Conservation (phyloP, 1,284 basidiomycete species). For the Boletus semigastroideus region DNA sequence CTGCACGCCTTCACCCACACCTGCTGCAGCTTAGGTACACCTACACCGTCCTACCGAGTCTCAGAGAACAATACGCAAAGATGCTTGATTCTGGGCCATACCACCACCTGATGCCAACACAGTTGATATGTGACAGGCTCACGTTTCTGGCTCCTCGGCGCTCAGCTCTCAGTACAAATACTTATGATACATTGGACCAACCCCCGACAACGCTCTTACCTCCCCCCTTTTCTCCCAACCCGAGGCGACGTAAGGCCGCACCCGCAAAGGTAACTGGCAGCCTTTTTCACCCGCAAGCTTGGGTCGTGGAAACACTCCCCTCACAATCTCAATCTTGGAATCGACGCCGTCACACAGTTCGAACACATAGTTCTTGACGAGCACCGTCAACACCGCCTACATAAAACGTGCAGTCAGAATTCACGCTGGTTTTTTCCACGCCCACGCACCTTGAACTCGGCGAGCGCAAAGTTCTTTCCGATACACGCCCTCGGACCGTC, state of each 20-base stretch:
- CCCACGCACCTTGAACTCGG: slow-evolving; percentile 46
- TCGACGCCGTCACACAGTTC: slow-evolving; percentile 18
- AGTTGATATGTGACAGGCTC: too few relatives aligned
- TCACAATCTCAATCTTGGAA: slow-evolving; percentile 19
- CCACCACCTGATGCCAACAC: too few relatives aligned
- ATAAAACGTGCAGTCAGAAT: neutral
- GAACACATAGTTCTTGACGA: slow-evolving; percentile 25
- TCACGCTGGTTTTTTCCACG: too few relatives aligned
- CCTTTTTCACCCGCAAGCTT: slow-evolving; percentile 25
- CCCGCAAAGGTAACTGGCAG: slow-evolving; percentile 19
- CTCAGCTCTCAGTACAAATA: too few relatives aligned
- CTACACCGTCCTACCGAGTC: too few relatives aligned
- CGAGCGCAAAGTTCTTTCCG: slow-evolving; percentile 41
- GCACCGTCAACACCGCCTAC: slow-evolving; percentile 19
- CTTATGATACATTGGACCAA: too few relatives aligned
- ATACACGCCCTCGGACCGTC: slow-evolving; percentile 44
- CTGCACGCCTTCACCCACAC: too few relatives aligned
- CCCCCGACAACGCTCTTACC: too few relatives aligned
- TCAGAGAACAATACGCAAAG: too few relatives aligned
- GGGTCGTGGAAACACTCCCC: slow-evolving; percentile 20
- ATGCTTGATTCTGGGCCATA: too few relatives aligned
- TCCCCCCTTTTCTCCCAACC: neutral
- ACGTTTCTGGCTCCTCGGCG: too few relatives aligned
- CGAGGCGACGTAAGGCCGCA: slow-evolving; percentile 12
- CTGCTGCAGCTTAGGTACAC: too few relatives aligned